Conservation (phyloP, 2,329 filamentous ascomycete species). For the Diplodia sapinea region DNA sequence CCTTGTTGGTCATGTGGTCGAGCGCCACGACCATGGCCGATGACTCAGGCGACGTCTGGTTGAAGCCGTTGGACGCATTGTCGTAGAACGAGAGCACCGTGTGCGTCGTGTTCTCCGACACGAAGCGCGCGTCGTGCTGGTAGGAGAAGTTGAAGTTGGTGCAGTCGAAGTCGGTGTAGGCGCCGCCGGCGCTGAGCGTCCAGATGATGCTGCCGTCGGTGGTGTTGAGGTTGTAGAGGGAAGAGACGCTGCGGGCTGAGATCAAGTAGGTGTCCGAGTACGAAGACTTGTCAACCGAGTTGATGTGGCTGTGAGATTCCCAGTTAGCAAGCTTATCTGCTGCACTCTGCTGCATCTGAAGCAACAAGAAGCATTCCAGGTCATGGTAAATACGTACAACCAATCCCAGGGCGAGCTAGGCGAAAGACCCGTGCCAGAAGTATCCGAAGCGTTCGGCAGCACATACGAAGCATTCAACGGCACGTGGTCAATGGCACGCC, state of each 20-base stretch:
- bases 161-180: slow-evolving; percentile 28
- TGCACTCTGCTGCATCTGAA: neutral
- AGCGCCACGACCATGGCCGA: slow-evolving; percentile 27
- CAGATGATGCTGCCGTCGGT: slow-evolving; percentile 58
- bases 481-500: slow-evolving; percentile 63
- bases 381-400: slow-evolving; percentile 41
- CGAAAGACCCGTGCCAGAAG: slow-evolving; percentile 52
- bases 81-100: slow-evolving; percentile 62
- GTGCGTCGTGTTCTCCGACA: slow-evolving; percentile 53
- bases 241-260: slow-evolving; percentile 57
- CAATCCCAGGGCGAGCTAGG: slow-evolving; percentile 59
- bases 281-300: slow-evolving; percentile 59
- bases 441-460: slow-evolving; percentile 50
- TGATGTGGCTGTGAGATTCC: slow-evolving; percentile 53
- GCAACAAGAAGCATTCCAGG: neutral
- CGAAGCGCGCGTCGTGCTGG: slow-evolving; percentile 60
- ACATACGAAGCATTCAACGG: slow-evolving; percentile 56
- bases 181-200: slow-evolving; percentile 49
- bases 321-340: slow-evolving; percentile 10
- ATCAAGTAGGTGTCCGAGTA: slow-evolving; percentile 59
- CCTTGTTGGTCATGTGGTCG: slow-evolving; percentile 14
- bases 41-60: slow-evolving; percentile 44
- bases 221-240: slow-evolving; percentile 56
- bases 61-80: slow-evolving; percentile 58
- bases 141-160: slow-evolving; percentile 58